Base-by-base conservation (phyloP, 2,329 filamentous ascomycete genomes). In the Alternaria conjuncta region DNA sequence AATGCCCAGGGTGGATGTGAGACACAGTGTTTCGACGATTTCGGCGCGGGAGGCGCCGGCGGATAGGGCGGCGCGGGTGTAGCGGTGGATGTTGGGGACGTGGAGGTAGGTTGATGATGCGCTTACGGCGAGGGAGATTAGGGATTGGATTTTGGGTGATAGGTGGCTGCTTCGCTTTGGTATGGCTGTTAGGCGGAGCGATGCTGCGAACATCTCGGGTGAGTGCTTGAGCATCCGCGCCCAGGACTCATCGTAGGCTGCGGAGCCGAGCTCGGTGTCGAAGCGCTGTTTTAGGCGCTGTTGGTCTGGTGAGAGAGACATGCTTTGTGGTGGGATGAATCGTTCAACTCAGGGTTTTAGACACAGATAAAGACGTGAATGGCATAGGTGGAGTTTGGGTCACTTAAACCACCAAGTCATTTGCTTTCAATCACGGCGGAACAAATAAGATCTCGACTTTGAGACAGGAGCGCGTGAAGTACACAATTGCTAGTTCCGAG, bases 31-130 rank as follows among this genome's bases (percentile, higher is more conserved):
- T 67, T 85, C 84, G 32, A 85, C 72, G n/a, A 85, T 77, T 67
- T 85, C 83, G 4, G 73, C 71, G 11, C 73, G 69, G 0, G 75
- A 79, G 1, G 83, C 83, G 4, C 83, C 83, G 18, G 76, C 74
- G 1, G 70, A 64, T 5, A 82, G 63, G 0, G 84, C 83, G 0
- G 75, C 74, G n/a, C 73, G 61, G 9, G 80, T 81, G 64, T 84
- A 79, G 11, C 76, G 71, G 15, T 79, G 78, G 21, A 85, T 81
- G 4, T 81, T 81, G 1, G 83, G 82, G 0, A 74, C 49, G 65
- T 84, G 82, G 6, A 85, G 78, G 65, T 85, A 82, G 7, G 83
- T 85, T 6, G 79, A 76, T 9, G 82, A 76, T 54, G 80, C 79
- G 63, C 81, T 79, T 21, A 85, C 81, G 15, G 82, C 79, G 23